A percentile compares a stretch with the other conserved stretches of the same genome.
phyloP scores from a whole-genome alignment of 2,329 filamentous ascomycete genomes.

The Cladobotryum protrusum region DNA sequence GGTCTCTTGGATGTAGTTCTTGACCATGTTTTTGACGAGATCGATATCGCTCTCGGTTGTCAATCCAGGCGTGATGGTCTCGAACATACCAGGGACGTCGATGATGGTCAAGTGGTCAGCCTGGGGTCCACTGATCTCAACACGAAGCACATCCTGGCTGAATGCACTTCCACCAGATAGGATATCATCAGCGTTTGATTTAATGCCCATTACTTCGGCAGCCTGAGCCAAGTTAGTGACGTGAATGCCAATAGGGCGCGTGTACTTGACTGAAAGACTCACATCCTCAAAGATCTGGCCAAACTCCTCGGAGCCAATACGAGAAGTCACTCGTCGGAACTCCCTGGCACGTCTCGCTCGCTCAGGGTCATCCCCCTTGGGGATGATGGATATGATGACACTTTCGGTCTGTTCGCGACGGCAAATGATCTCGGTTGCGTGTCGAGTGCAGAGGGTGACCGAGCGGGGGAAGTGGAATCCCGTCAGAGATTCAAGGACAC shows the following conservation, averaged over 20 bases:
- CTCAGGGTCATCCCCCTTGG: slow-evolving; percentile 13
- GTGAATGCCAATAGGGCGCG: neutral
- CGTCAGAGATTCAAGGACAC: slow-evolving; percentile 63
- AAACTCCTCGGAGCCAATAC: slow-evolving; percentile 21
- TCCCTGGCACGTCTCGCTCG: slow-evolving; percentile 7
- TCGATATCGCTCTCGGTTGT: slow-evolving; percentile 40
- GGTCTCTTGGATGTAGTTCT: slow-evolving; percentile 37
- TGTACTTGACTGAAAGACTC: slow-evolving; percentile 4
- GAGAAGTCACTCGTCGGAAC: slow-evolving; percentile 22
- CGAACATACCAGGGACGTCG: slow-evolving; percentile 50
- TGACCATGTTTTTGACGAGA: slow-evolving; percentile 42
- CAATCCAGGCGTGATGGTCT: slow-evolving; percentile 25
- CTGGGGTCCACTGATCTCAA: slow-evolving; percentile 38
- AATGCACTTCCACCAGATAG: slow-evolving; percentile 29
- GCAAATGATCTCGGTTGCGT: slow-evolving; percentile 33
- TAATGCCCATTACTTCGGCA: slow-evolving; percentile 40
- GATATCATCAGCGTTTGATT: slow-evolving; percentile 10
- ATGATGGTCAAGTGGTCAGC: slow-evolving; percentile 45
- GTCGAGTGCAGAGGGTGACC: slow-evolving; percentile 41
- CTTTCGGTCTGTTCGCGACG: slow-evolving; percentile 24
- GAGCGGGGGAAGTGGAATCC: slow-evolving; percentile 42
- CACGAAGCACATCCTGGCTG: slow-evolving; percentile 37
- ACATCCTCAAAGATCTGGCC: slow-evolving; percentile 35
- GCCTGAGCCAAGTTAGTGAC: slow-evolving; percentile 22
- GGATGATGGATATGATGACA: slow-evolving; percentile 36